Base-by-base conservation (phyloP, 257 asterid genomes). In the Penstemon newberryi region DNA sequence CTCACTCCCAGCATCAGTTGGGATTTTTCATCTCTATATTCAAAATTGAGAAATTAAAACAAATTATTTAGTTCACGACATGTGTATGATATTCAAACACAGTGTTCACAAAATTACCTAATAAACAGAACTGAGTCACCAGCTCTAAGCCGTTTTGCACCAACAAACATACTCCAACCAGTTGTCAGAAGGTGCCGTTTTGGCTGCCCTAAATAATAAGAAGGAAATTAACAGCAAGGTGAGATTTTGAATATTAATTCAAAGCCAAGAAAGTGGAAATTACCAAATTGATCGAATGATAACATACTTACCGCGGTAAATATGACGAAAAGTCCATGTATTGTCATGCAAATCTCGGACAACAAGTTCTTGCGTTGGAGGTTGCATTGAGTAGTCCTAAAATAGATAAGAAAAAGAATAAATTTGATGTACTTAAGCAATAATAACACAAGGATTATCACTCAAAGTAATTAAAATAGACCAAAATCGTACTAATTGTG, bases 151-250 rank as follows among this genome's bases (percentile, higher is more conserved):
- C 98, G 80, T 78, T 93, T 93, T 42, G 96, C 91, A 39, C 98
- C 96, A 47, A 93, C 94, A 70, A 93, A 93, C 97, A 93, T 88
- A 78, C 98, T 93, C 98, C 98, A 93, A 25, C 98, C 97, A 4
- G 98, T 90, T 10, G 98, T 93, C 8, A 93, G 90, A 67, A 93
- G 95, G 84, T 93, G 98, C 60, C 97, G 77, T 75, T 88, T 93
- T 2, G 98, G 98, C 83, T 90, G 98, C 77, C 98, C 98, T 93
- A 69, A 42, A 85, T 61, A 73, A 38, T 6, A 65, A 25, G 33
- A 25, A 73, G 33, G 33, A 25, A 25, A 25, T 1, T 25, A 0
- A 25, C 42, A 55, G 33, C 19, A 18, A 56, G 39, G 64, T 40
- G 13, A 54, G 66, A 68, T 56, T 63, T 25, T 25, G 33, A 25